Conservation (phyloP, 2,329 filamentous ascomycete species). For the Colletotrichum sp. region DNA sequence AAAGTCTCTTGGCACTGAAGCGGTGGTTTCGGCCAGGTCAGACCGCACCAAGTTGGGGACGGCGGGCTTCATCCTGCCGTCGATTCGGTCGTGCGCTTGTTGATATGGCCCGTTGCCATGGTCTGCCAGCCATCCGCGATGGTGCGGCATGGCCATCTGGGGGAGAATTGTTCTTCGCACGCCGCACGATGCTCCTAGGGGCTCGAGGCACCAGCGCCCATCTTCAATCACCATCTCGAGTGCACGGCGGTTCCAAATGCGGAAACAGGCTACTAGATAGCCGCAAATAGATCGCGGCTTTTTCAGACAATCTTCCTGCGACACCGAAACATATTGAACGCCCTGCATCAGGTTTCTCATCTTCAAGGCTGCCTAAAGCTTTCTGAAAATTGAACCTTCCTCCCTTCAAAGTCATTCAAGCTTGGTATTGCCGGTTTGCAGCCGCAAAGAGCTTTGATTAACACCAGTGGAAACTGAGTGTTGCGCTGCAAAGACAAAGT, state of each 20-base stretch:
- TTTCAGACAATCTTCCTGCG: background rate
- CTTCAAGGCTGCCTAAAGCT: background rate
- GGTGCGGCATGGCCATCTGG: slow-evolving; percentile 10
- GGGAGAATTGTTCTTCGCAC: background rate
- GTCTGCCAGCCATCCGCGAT: background rate
- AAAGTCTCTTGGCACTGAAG: background rate
- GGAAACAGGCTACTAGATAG: background rate
- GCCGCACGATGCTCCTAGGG: slow-evolving; percentile 3
- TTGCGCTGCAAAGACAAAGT: background rate
- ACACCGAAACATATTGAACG: background rate
- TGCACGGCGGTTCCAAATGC: background rate
- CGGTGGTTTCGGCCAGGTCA: background rate
- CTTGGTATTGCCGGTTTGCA: background rate
- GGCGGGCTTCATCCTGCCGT: background rate
- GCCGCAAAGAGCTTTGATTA: background rate
- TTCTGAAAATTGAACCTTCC: background rate
- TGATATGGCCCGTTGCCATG: background rate
- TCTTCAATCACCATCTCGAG: background rate
- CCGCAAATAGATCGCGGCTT: background rate
- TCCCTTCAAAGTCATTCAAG: background rate
- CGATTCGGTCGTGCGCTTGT: background rate
- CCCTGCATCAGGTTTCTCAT: background rate
- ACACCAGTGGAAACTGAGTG: background rate
- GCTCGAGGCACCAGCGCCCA: background rate
- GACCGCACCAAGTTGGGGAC: background rate